Percentiles rank a stretch among this genome's conserved stretches.
These are phyloP conservation scores for Tripidium arundinaceum DNA, from an alignment of 202 grass and related monocot species.

Conservation along the genomic window DNA sequence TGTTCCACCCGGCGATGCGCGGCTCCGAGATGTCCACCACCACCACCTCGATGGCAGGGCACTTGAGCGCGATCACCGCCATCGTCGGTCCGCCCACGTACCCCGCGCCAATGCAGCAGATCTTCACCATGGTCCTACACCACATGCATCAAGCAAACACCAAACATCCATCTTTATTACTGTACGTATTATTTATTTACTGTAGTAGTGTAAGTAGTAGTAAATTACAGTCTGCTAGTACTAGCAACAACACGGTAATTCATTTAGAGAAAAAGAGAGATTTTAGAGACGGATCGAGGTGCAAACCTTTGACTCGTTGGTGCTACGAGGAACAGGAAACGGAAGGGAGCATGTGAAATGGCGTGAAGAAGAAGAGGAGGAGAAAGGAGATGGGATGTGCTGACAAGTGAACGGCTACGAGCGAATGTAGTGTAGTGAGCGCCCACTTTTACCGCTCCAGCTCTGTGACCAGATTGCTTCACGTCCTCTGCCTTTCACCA, in stretches of 20 bases:
- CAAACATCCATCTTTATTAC: too few species aligned
- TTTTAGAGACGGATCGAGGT: too few species aligned
- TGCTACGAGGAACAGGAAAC: neutral
- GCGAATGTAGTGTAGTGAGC: slow-evolving; percentile 22
- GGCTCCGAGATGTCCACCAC: slow-evolving; percentile 60
- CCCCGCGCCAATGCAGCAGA: slow-evolving; percentile 67
- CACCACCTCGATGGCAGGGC: slow-evolving; percentile 51
- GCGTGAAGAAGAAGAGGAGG: neutral
- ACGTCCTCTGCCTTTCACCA: neutral
- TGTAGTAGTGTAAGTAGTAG: too few species aligned
- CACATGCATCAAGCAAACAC: neutral
- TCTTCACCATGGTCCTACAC: too few species aligned
- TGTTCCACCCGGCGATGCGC: slow-evolving; percentile 59
- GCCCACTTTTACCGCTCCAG: slow-evolving; percentile 16
- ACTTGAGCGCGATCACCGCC: slow-evolving; percentile 75
- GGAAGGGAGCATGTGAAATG: neutral
- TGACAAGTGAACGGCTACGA: slow-evolving; percentile 14
- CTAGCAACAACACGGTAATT: too few species aligned
- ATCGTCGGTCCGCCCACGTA: slow-evolving; percentile 74
- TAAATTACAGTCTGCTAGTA: too few species aligned
- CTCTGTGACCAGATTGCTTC: neutral
- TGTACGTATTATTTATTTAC: too few species aligned
- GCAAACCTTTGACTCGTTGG: too few species aligned
- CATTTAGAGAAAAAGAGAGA: too few species aligned
- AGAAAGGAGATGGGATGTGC: neutral